phyloP scores from a whole-genome alignment of 139 green algal species.

The Coelastrella sp. region DNA sequence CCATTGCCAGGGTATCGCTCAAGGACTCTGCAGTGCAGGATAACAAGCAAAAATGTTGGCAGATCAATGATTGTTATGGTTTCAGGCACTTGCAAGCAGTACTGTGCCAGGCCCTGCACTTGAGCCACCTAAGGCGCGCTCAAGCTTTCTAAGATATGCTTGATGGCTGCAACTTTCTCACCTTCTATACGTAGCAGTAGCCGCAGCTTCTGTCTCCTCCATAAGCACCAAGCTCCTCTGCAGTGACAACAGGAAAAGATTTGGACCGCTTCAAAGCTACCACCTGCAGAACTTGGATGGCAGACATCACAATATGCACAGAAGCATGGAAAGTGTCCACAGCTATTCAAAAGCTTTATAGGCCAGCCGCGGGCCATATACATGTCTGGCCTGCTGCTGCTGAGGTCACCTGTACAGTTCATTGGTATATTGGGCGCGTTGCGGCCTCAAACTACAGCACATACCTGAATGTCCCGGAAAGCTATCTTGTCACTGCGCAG shows the following conservation, averaged over 20 bases:
- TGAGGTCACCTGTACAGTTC: background rate
- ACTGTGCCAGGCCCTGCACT: background rate
- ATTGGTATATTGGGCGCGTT: no score
- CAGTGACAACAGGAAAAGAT: no score
- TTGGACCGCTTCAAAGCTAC: no score
- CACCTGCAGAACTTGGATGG: no score
- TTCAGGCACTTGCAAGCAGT: background rate
- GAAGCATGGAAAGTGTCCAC: no score
- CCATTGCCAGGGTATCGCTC: conserved; percentile 51
- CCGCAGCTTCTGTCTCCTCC: background rate
- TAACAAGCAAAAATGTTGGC: background rate
- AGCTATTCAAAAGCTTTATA: no score
- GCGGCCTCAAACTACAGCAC: background rate
- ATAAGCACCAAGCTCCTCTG: background rate
- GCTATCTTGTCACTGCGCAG: conserved; percentile 50
- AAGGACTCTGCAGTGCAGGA: conserved; percentile 21
- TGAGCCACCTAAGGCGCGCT: background rate
- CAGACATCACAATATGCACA: no score
- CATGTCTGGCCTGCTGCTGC: background rate
- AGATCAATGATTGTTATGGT: background rate
- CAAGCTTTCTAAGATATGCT: no score
- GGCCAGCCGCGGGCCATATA: no score
- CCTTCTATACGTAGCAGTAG: background rate
- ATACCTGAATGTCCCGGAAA: conserved; percentile 43
- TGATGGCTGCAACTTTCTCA: no score